These are phyloP conservation scores for Pinus taeda DNA, from an alignment of 75 land plant genomes.

Conservation along the genomic window DNA sequence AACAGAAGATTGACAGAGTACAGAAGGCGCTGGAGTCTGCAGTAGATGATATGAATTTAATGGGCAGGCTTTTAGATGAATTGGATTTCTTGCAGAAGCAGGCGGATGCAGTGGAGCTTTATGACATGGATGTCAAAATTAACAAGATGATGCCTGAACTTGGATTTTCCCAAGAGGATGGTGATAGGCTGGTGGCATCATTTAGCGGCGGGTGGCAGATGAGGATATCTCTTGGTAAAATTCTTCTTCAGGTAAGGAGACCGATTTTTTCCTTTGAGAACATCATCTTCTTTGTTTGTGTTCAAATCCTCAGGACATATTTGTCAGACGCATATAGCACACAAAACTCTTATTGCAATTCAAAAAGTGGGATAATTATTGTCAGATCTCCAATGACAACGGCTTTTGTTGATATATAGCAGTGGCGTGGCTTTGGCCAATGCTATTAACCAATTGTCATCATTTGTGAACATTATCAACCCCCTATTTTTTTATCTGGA, in stretches of 20 bases:
- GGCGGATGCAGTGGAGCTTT: conserved; percentile 68
- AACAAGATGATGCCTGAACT: conserved; percentile 93
- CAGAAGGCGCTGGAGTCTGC: conserved; percentile 80
- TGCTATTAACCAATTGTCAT: neutral
- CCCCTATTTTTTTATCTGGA: neutral
- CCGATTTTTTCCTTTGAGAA: neutral
- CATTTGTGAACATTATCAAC: neutral
- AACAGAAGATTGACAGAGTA: conserved; percentile 76
- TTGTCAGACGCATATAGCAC: neutral
- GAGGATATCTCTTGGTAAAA: conserved; percentile 99
- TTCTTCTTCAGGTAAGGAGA: conserved; percentile 71
- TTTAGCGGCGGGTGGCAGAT: conserved; percentile 99
- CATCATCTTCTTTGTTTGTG: neutral
- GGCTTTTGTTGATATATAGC: neutral
- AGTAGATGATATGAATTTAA: conserved; percentile 75
- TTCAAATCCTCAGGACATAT: neutral
- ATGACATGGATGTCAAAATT: conserved; percentile 71
- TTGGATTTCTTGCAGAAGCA: conserved; percentile 74
- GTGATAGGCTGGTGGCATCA: conserved; percentile 76
- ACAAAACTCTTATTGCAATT: neutral
- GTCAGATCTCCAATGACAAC: neutral
- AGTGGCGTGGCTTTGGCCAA: neutral
- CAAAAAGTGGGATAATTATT: neutral
- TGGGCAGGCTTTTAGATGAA: conserved; percentile 91
- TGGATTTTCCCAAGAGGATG: conserved; percentile 75